Conservation (phyloP, 768 basidiomycete species). For the Agaricus blazei region DNA sequence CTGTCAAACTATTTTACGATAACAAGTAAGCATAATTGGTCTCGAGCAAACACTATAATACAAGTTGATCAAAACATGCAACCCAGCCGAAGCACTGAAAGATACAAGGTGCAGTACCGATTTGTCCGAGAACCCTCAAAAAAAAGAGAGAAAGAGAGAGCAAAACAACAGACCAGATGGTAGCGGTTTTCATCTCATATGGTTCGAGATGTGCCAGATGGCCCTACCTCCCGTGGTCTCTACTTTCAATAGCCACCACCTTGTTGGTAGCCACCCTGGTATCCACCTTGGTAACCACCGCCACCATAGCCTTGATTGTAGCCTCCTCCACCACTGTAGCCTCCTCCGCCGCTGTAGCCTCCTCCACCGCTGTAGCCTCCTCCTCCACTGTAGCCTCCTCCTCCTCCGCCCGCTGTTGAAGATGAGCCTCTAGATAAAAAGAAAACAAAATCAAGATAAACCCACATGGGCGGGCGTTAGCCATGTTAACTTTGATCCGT, state of each 20-base stretch:
- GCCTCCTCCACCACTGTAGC: slow-evolving; percentile 20
- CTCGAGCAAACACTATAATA: slow-evolving; percentile 12
- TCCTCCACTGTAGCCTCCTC: slow-evolving; percentile 21
- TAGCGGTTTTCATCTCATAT: background rate
- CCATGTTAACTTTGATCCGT: slow-evolving; percentile 83
- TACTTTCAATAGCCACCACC: slow-evolving; percentile 15
- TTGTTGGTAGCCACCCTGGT: slow-evolving; percentile 20
- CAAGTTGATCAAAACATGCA: slow-evolving; percentile 11
- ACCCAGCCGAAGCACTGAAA: slow-evolving; percentile 14
- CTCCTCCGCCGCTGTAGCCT: slow-evolving; percentile 18
- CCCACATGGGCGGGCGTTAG: slow-evolving; percentile 52
- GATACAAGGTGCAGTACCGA: slow-evolving; percentile 8
- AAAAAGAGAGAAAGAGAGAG: background rate
- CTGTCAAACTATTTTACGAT: background rate
- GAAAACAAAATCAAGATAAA: background rate
- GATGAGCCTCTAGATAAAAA: slow-evolving; percentile 5
- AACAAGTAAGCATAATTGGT: slow-evolving; percentile 7
- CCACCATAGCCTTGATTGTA: slow-evolving; percentile 11
- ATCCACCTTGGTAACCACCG: slow-evolving; percentile 13
- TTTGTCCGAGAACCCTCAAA: slow-evolving; percentile 9
- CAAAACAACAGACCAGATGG: background rate
- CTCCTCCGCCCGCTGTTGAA: slow-evolving; percentile 17
- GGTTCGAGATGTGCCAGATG: background rate
- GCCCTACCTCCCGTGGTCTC: background rate
- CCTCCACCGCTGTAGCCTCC: slow-evolving; percentile 20